A percentile compares a stretch with the other conserved stretches of the same genome.
Evolutionary conservation across 306 rosid genomes (phyloP).

Genomic region (Oxytropis ochrocephala): DNA sequence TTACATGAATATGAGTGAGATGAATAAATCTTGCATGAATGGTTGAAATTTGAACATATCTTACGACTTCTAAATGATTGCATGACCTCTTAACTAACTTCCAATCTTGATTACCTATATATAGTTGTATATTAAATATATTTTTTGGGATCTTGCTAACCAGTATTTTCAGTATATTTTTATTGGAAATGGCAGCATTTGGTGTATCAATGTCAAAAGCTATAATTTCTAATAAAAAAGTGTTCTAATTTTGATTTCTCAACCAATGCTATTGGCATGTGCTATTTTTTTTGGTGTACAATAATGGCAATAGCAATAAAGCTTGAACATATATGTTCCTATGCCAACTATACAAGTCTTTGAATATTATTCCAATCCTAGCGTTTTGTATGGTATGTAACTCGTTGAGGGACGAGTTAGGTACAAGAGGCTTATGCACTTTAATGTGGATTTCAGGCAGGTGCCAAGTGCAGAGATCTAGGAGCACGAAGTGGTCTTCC

Average conservation of each 20-base stretch:
- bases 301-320: background rate
- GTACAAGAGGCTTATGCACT: background rate
- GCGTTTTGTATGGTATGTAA: background rate
- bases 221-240: no score
- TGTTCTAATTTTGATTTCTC: background rate
- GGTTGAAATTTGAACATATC: background rate
- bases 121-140: background rate
- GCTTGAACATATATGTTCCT: background rate
- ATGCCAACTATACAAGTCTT: background rate
- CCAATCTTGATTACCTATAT: background rate
- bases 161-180: background rate
- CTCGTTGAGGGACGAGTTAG: background rate
- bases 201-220: background rate
- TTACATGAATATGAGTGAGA: background rate
- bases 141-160: background rate
- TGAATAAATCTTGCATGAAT: background rate
- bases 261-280: background rate
- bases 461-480: slow-evolving; percentile 66
- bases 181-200: no score
- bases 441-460: slow-evolving; percentile 59
- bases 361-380: background rate
- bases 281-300: background rate
- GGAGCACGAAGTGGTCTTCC: slow-evolving; percentile 96
- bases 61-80: background rate
- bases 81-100: background rate